Base-by-base conservation (phyloP, 73 alveolate genomes). In the Loxodes magnus region DNA sequence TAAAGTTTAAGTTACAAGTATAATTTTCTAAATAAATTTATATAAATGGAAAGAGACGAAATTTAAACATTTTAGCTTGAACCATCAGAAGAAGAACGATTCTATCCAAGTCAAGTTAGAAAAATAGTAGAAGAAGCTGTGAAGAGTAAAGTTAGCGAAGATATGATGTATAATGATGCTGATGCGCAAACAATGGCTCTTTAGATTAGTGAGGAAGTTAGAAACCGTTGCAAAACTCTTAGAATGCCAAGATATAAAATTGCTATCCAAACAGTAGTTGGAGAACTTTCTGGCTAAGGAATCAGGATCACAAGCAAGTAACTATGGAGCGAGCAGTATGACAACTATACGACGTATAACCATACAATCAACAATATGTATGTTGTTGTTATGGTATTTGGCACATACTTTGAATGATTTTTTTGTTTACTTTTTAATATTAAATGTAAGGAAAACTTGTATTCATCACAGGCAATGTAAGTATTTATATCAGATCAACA, bases 211-310 rank as follows among this genome's bases (percentile, higher is more conserved):
- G 27, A 46, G 15, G 10, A 25, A 1, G 59, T 46, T 20, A 46
- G 27, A 41, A 21, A 25, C 16, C 22, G 26, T 25, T 46, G 59
- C 59, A 46, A 46, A 24, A 22, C 51, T 10, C 27, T 46, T 25
- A 46, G 26, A 2, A 46, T 46, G 59, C 59, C 59, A 10, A 16
- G 59, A 44, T 86, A 86, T 72, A 86, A 86, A 60, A 64, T 86
- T 53, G 67, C 77, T 12, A 94, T 86, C 17, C 91, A 86, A 49
- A 69, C 90, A 24, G 85, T 86, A 2, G 77, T 86, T 25, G 97
- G 97, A 34, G 92, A 86, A 56, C 70, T 74, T 39, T 62, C 73
- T 28, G 92, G 92, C n/a, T 85, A 84, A 58, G 96, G 96, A 7
- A 68, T 84, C 15, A 64, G 90, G 44, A 77, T 84, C 2, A 93